Conservation (phyloP, 768 basidiomycete genomes). For the Termitomyces sp. region DNA sequence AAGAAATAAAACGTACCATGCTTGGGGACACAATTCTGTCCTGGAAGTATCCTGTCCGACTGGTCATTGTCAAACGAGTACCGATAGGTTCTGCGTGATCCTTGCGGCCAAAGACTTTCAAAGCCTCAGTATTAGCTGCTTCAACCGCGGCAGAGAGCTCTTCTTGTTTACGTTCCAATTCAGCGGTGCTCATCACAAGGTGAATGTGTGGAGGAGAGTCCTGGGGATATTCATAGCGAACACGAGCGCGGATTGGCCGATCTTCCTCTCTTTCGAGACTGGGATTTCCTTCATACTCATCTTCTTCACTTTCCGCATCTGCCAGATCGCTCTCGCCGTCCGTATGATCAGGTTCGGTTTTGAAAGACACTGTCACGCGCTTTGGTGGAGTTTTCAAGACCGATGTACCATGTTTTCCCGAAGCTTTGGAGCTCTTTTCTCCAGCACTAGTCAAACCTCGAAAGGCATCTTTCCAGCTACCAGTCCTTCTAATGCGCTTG, state of each 20-base stretch:
- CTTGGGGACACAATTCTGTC: conserved; percentile 91
- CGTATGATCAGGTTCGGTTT: conserved; percentile 12
- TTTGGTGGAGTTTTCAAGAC: conserved; percentile 21
- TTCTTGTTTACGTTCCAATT: conserved; percentile 44
- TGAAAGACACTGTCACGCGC: not conserved
- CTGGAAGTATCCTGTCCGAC: conserved; percentile 88
- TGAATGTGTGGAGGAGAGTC: conserved; percentile 12
- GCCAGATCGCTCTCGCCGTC: conserved; percentile 48
- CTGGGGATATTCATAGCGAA: conserved; percentile 49
- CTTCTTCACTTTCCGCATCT: conserved; percentile 49
- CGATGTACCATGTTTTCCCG: conserved; percentile 16
- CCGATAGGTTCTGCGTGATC: conserved; percentile 56
- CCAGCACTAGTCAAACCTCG: conserved; percentile 39
- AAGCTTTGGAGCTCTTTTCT: conserved; percentile 24
- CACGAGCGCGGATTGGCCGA: conserved; percentile 67
- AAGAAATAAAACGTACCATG: conserved; percentile 61
- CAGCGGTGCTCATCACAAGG: conserved; percentile 28
- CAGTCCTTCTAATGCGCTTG: conserved; percentile 46
- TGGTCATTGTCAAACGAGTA: conserved; percentile 91
- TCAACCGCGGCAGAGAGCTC: conserved; percentile 45
- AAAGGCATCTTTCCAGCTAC: conserved; percentile 57
- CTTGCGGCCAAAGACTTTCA: conserved; percentile 26
- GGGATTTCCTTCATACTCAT: conserved; percentile 41
- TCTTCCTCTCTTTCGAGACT: conserved; percentile 56
- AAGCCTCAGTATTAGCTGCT: conserved; percentile 43